These are phyloP conservation scores for Leccinum imitatum DNA, from an alignment of 768 basidiomycete species.

Conservation along the genomic window DNA sequence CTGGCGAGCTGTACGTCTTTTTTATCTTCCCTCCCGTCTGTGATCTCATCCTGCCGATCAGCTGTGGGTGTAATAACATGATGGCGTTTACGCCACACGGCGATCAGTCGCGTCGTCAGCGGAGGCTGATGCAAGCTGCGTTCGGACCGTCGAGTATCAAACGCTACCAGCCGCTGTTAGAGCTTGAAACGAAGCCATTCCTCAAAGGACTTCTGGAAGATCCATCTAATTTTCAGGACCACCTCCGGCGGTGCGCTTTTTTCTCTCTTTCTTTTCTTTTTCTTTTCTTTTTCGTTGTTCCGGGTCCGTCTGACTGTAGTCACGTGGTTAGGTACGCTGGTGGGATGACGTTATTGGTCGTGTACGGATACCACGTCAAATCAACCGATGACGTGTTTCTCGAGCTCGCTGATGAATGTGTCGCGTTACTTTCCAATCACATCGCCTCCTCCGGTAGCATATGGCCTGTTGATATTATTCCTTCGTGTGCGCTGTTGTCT, in stretches of 20 bases:
- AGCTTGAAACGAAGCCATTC: constrained; percentile 56
- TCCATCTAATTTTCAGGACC: constrained; percentile 36
- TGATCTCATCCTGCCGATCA: constrained; percentile 19
- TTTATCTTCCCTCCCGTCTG: background rate
- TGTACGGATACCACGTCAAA: constrained; percentile 58
- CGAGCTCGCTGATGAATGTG: constrained; percentile 42
- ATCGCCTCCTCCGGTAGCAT: constrained; percentile 45
- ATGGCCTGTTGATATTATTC: constrained; percentile 43
- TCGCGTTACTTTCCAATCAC: constrained; percentile 41
- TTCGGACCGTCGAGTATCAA: constrained; percentile 53
- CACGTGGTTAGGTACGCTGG: constrained; percentile 45
- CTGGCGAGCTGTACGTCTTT: constrained; percentile 65
- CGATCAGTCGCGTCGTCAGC: constrained; percentile 61
- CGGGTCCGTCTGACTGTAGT: constrained; percentile 19
- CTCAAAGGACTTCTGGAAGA: constrained; percentile 52
- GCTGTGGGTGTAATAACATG: constrained; percentile 70
- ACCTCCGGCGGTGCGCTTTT: constrained; percentile 33
- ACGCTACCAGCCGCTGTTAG: constrained; percentile 56
- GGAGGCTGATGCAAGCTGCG: constrained; percentile 65
- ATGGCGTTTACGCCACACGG: constrained; percentile 69
- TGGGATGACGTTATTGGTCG: constrained; percentile 51
- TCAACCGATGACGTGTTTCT: constrained; percentile 42
- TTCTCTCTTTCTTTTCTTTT: background rate
- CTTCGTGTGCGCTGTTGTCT: constrained; percentile 27
- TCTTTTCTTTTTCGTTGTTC: background rate